Base-by-base conservation (phyloP, 192 early-diverging fungal species). In the Coemansia aciculifera region DNA sequence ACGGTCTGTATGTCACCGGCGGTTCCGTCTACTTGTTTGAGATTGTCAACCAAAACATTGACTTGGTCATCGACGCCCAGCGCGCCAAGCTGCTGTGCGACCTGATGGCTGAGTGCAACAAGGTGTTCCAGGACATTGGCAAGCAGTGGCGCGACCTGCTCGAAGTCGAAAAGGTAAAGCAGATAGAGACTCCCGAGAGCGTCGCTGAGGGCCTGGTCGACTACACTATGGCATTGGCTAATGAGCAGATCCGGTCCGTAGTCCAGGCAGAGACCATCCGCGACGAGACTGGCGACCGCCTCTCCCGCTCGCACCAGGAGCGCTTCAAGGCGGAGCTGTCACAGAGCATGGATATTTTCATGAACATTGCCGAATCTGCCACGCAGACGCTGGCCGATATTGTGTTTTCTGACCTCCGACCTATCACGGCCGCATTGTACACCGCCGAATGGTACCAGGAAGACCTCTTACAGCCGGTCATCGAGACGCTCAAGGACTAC, bases 1-100 rank as follows among this genome's bases (percentile, higher is more conserved):
- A 89, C 68, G 92, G 88, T 6, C 83, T 91, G 44, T 99, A 95
- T 73, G 81, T 91, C 13, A 88, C 96, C 32, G 82, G 92, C 13
- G 91, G 90, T 5, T 90, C 94, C 1, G 90, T 93, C 37, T 79
- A 72, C 29, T 84, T 98, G 74, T 99, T 98, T 83, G 93, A 98
- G 79, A 98, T 99, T 85, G 89, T 99, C 59, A 97, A 97, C 75
- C 95, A 99, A 84, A 96, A 99, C 80, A 87, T 99, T 19, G 93
- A 95, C 65, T 77, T 99, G 24, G 95, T 94, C 0, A 85, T 85
- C 13, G 86, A 90, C 39, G 90, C 94, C 1, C 91, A 91, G 39
- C 88, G 94, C n/a, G 94, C 91, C n/a, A 92, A 90, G 62, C 84
- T 99, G 37, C 84, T 98, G 31, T 93, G 88, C 75, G 90, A 98